Percentiles rank a stretch among this genome's conserved stretches.
Conservation (phyloP, 208 protist species). For the Crithidia bombi region DNA sequence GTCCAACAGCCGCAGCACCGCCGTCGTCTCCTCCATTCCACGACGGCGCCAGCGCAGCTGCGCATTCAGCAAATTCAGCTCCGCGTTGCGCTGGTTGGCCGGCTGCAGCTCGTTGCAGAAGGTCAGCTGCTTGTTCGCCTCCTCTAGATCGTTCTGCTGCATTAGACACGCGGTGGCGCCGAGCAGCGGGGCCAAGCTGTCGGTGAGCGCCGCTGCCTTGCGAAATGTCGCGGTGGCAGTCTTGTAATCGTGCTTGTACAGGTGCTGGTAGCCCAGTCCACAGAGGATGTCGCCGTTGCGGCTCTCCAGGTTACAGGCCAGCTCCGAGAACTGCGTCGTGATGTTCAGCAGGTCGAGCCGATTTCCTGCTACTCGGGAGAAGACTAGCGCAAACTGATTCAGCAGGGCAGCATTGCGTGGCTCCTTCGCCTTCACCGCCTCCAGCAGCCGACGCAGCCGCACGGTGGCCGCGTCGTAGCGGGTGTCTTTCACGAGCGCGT, state of each 20-base stretch:
- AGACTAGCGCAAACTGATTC: conserved; percentile 69
- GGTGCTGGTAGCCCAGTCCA: conserved; percentile 80
- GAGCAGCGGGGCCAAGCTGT: conserved; percentile 78
- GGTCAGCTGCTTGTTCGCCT: conserved; percentile 84
- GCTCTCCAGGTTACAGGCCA: conserved; percentile 55
- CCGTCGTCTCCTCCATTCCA: conserved; percentile 62
- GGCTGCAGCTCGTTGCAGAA: conserved; percentile 91
- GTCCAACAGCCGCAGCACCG: conserved; percentile 69
- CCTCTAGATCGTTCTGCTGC: conserved; percentile 61
- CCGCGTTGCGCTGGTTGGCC: conserved; percentile 68
- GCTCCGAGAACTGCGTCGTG: conserved; percentile 72
- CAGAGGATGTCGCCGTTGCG: conserved; percentile 82
- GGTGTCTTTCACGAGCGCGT: conserved; percentile 83
- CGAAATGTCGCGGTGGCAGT: conserved; percentile 69
- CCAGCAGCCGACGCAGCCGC: conserved; percentile 66
- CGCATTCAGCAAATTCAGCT: conserved; percentile 84
- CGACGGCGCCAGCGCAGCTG: conserved; percentile 79
- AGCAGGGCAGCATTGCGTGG: conserved; percentile 82
- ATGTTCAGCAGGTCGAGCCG: conserved; percentile 61
- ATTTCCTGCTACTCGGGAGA: conserved; percentile 62
- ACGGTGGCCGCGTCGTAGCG: conserved; percentile 59
- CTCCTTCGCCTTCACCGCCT: conserved; percentile 68
- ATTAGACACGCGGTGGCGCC: conserved; percentile 79
- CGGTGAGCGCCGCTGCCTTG: conserved; percentile 76
- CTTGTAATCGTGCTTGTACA: conserved; percentile 79